phyloP scores from a whole-genome alignment of 768 basidiomycete species.

The Naematelia encephala region DNA sequence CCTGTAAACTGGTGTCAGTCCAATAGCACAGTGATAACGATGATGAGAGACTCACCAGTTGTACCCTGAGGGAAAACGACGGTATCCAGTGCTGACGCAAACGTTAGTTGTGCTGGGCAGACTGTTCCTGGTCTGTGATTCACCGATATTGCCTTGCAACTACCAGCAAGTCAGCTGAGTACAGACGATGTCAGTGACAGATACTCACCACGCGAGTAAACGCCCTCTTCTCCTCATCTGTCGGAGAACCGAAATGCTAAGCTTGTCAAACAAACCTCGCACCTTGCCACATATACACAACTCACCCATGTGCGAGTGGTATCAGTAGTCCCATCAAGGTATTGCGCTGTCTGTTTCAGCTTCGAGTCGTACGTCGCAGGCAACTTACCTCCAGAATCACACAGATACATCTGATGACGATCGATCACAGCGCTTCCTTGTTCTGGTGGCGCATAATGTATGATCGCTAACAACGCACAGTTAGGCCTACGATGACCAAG shows the following conservation, averaged over 20 bases:
- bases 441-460: constrained; percentile 84
- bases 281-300: background rate
- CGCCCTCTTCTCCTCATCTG: constrained; percentile 73
- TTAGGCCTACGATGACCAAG: background rate
- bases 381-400: constrained; percentile 78
- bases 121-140: too few relatives aligned
- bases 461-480: constrained; percentile 64
- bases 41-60: constrained; percentile 39
- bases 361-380: too few relatives aligned
- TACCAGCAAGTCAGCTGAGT: constrained; percentile 11
- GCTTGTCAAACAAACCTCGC: constrained; percentile 1
- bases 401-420: constrained; percentile 62
- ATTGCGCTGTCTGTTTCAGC: constrained; percentile 60
- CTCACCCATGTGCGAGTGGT: constrained; percentile 82
- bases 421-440: constrained; percentile 69
- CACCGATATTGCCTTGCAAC: constrained; percentile 47
- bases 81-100: constrained; percentile 68
- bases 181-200: constrained; percentile 55
- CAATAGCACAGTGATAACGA: too few relatives aligned
- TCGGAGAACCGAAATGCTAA: constrained; percentile 84
- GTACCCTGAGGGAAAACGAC: constrained; percentile 68
- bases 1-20: too few relatives aligned
- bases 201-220: constrained; percentile 71
- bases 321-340: constrained; percentile 86
- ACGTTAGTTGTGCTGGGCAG: constrained; percentile 1